Percentiles rank a stretch among this genome's conserved stretches.
Evolutionary conservation across 352 stramenopile species (phyloP).

Genomic region (Plasmopara halstedii): DNA sequence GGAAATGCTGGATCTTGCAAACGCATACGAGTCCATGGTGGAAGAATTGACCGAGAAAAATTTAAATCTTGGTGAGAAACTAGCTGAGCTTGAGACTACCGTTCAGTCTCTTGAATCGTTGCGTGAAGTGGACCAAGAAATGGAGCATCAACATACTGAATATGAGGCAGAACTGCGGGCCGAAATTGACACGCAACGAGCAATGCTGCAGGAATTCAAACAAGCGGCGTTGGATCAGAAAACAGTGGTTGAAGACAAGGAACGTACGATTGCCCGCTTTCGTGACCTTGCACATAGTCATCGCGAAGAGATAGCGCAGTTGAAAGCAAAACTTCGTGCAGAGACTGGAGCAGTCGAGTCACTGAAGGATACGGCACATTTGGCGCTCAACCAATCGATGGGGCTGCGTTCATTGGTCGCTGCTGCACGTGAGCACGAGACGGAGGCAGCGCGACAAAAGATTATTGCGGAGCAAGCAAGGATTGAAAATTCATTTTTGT

Average conservation of each 20-base stretch:
- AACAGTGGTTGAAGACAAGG: slow-evolving; percentile 62
- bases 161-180: slow-evolving; percentile 67
- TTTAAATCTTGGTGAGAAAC: slow-evolving; percentile 68
- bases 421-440: slow-evolving; percentile 53
- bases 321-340: slow-evolving; percentile 65
- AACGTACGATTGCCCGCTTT: slow-evolving; percentile 76
- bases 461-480: slow-evolving; percentile 57
- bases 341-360: slow-evolving; percentile 66
- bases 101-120: slow-evolving; percentile 72
- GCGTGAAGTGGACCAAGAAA: slow-evolving; percentile 80
- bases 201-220: slow-evolving; percentile 49
- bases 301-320: slow-evolving; percentile 63
- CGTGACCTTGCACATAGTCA: slow-evolving; percentile 57
- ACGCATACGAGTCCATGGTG: slow-evolving; percentile 84
- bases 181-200: slow-evolving; percentile 61
- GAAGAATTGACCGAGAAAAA: slow-evolving; percentile 87
- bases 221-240: slow-evolving; percentile 43
- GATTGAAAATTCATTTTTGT: slow-evolving; percentile 61
- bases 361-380: slow-evolving; percentile 66
- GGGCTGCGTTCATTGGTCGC: slow-evolving; percentile 50
- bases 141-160: slow-evolving; percentile 83
- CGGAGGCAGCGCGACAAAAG: slow-evolving; percentile 60
- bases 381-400: slow-evolving; percentile 70
- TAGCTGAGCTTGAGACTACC: slow-evolving; percentile 65
- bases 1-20: slow-evolving; percentile 78